Conservation (phyloP, 106 monocot genomes). For the Amphibolis antarctica region DNA sequence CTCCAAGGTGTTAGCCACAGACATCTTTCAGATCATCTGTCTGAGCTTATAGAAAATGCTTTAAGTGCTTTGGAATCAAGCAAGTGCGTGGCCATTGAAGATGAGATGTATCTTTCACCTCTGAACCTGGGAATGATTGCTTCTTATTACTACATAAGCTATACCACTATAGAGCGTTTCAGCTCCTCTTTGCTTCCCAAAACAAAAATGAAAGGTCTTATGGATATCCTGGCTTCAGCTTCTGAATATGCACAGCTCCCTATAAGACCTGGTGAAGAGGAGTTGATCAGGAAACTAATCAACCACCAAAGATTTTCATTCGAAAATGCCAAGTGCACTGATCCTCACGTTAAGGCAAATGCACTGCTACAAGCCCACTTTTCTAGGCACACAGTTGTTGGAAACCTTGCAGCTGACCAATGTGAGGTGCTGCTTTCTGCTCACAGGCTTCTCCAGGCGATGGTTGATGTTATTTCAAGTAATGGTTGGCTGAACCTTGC, state of each 20-base stretch:
- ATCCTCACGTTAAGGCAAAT: conserved; percentile 95
- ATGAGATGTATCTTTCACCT: conserved; percentile 89
- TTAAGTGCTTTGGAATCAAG: conserved; percentile 77
- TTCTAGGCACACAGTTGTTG: conserved; percentile 64
- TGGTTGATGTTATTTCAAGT: conserved; percentile 98
- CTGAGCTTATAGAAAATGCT: conserved; percentile 67
- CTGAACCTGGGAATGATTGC: conserved; percentile 87
- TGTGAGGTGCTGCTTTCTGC: conserved; percentile 82
- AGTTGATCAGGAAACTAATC: conserved; percentile 59
- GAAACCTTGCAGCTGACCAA: conserved; percentile 76
- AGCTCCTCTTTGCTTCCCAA: conserved; percentile 61
- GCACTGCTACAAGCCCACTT: conserved; percentile 83
- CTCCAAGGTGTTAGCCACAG: conserved; percentile 94
- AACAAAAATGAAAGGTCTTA: conserved; percentile 86
- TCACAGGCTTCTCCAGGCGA: conserved; percentile 74
- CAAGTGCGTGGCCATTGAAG: conserved; percentile 80
- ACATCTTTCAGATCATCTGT: conserved; percentile 94
- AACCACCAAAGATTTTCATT: conserved; percentile 87
- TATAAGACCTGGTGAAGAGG: conserved; percentile 87
- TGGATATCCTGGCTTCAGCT: conserved; percentile 79
- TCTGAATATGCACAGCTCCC: conserved; percentile 84
- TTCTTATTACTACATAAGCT: conserved; percentile 90
- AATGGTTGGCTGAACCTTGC: conserved; percentile 84
- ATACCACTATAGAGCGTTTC: conserved; percentile 88
- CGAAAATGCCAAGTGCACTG: conserved; percentile 68